phyloP scores from a whole-genome alignment of 2,329 filamentous ascomycete genomes.

The Sclerotinia sclerotiorum region DNA sequence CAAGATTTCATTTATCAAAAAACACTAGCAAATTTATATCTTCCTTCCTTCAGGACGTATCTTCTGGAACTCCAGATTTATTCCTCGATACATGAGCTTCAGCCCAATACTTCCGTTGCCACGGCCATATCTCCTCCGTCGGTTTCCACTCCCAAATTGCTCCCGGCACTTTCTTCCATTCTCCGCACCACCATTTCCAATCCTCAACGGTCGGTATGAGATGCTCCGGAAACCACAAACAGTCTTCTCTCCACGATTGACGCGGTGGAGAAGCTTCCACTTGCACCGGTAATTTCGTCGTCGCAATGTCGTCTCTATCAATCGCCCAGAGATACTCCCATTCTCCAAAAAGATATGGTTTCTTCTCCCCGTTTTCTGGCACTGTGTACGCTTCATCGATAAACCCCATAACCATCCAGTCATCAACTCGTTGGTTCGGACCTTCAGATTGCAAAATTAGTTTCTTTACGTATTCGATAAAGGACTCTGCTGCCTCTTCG shows the following conservation, averaged over 20 bases:
- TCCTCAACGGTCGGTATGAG: neutral
- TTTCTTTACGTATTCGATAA: neutral
- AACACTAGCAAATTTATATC: no score
- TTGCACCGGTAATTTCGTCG: fast-evolving
- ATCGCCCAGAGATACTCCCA: neutral
- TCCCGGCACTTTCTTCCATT: conserved; percentile 12
- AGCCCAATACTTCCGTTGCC: neutral
- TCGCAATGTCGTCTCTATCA: neutral
- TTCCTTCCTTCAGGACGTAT: neutral
- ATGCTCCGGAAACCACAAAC: neutral
- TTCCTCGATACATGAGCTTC: no score
- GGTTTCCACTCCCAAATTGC: conserved; percentile 1
- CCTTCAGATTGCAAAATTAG: neutral
- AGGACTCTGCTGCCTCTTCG: neutral
- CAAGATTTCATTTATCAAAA: neutral
- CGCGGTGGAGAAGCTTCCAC: fast-evolving
- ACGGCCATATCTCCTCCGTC: neutral
- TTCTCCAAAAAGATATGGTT: neutral
- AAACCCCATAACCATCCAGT: neutral
- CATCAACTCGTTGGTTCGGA: neutral
- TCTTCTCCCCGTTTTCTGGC: neutral
- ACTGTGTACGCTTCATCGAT: neutral
- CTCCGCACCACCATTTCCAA: conserved; percentile 8
- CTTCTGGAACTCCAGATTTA: neutral
- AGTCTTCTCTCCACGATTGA: neutral